A percentile compares a stretch with the other conserved stretches of the same genome.
These are phyloP conservation scores for Gracilaria domingensis DNA, from an alignment of 23 red algal genomes.

Conservation along the genomic window DNA sequence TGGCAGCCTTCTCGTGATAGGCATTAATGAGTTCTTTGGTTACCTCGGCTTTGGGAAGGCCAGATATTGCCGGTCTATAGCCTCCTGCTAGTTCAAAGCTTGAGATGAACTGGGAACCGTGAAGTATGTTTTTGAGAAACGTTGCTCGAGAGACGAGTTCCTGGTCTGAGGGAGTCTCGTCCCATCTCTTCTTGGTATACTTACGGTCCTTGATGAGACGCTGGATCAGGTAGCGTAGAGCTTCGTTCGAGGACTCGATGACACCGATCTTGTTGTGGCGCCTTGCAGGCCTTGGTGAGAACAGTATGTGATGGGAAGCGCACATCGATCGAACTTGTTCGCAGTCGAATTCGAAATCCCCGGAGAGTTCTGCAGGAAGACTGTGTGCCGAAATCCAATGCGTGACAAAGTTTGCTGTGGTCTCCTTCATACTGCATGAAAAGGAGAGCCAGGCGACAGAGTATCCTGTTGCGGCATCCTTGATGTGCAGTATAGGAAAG, in stretches of 20 bases:
- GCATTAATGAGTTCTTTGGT: background rate
- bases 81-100: slow-evolving; percentile 37
- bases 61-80: background rate
- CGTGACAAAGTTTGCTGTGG: background rate
- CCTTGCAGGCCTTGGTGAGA: background rate
- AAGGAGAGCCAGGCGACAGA: background rate
- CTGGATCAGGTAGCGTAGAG: background rate
- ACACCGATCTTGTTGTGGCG: slow-evolving; percentile 20
- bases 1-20: background rate
- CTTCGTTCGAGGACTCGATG: background rate
- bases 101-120: background rate
- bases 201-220: background rate
- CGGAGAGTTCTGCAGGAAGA: background rate
- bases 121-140: slow-evolving; percentile 5
- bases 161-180: background rate
- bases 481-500: background rate
- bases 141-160: background rate
- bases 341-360: slow-evolving; percentile 7
- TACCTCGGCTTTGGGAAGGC: background rate
- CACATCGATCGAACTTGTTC: background rate
- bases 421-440: slow-evolving; percentile 4
- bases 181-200: background rate
- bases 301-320: background rate
- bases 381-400: background rate
- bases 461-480: background rate